A percentile compares a stretch with the other conserved stretches of the same genome.
Evolutionary conservation across 306 rosid species (phyloP).

Genomic region (Malus orientalis): DNA sequence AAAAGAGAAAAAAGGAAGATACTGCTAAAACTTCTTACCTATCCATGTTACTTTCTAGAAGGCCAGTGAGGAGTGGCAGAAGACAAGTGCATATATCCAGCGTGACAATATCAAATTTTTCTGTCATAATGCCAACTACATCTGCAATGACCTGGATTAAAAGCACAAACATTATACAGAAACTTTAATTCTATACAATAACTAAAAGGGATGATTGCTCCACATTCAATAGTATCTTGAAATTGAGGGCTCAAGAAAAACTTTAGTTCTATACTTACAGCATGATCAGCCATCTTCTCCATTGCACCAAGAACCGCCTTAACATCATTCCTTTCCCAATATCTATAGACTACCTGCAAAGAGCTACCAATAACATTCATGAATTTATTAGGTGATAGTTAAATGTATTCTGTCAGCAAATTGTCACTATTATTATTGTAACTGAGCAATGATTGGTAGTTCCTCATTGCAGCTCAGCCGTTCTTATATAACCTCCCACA

Average conservation of each 20-base stretch:
- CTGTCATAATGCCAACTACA: constrained; percentile 66
- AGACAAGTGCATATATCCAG: constrained; percentile 74
- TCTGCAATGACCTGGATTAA: constrained; percentile 85
- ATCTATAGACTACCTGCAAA: constrained; percentile 75
- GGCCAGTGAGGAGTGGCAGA: constrained; percentile 63
- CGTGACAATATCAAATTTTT: constrained; percentile 70
- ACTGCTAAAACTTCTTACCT: constrained; percentile 33
- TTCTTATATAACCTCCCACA: background rate
- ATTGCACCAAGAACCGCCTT: constrained; percentile 76
- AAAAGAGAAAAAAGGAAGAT: background rate
- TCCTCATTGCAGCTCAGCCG: background rate
- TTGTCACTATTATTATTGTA: background rate
- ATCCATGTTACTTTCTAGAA: constrained; percentile 82
- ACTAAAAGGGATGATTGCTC: background rate
- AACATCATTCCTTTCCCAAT: constrained; percentile 88
- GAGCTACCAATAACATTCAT: constrained; percentile 20
- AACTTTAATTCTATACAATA: background rate
- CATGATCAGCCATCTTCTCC: constrained; percentile 89
- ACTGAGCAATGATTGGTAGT: background rate
- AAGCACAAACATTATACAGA: constrained; percentile 7
- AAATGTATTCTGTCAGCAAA: background rate
- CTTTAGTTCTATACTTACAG: constrained; percentile 42
- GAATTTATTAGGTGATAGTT: constrained; percentile 1
- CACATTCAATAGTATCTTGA: constrained; percentile 4
- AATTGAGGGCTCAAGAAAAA: background rate